Conservation (phyloP, 2,329 filamentous ascomycete genomes). For the Aspergillus pseudonomiae region DNA sequence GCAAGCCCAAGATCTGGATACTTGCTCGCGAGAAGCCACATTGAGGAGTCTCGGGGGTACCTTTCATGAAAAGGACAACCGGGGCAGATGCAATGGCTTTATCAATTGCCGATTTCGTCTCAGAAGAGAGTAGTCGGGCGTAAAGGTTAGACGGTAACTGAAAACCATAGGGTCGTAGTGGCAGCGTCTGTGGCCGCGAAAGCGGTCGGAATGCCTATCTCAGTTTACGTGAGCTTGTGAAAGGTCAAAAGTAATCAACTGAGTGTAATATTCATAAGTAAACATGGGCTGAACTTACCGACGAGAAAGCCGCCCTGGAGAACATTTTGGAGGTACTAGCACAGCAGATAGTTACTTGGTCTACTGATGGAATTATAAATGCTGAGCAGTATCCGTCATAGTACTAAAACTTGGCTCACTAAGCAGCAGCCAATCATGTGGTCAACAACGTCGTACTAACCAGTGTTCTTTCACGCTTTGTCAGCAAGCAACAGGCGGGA, state of each 20-base stretch:
- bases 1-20: conserved; percentile 91
- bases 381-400: neutral
- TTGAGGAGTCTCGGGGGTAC: conserved; percentile 91
- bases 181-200: conserved; percentile 28
- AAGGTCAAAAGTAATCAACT: neutral
- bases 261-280: neutral
- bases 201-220: conserved; percentile 35
- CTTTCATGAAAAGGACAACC: conserved; percentile 99
- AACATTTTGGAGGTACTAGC: neutral
- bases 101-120: conserved; percentile 82
- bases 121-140: conserved; percentile 73
- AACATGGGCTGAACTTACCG: conserved; percentile 17
- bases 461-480: neutral
- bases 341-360: neutral
- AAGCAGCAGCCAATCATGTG: neutral
- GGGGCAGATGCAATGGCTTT: conserved; percentile 84
- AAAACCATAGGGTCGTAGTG: conserved; percentile 25
- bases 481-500: neutral
- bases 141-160: conserved; percentile 44
- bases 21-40: conserved; percentile 95
- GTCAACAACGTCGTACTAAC: neutral
- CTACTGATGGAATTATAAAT: neutral
- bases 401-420: neutral
- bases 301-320: conserved; percentile 11
- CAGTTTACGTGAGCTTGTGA: neutral